Evolutionary conservation across 2,329 filamentous ascomycete genomes (phyloP).

Genomic region (Penicillium polonicum): DNA sequence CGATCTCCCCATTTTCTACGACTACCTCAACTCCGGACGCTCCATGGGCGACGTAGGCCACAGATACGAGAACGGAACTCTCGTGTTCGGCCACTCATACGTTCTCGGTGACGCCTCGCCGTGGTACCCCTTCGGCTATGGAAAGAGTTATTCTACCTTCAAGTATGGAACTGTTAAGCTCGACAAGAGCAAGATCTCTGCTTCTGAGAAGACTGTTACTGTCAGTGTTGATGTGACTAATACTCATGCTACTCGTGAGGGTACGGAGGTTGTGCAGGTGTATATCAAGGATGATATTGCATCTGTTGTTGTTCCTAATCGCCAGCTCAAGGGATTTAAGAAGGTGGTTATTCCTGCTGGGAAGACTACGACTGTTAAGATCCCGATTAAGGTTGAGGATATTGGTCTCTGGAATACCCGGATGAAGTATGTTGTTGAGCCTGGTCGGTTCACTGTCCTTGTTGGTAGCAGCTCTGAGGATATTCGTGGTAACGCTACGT

Average conservation of each 20-base stretch:
- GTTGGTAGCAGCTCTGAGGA: slow-evolving; percentile 55
- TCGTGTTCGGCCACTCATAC: slow-evolving; percentile 65
- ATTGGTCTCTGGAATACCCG: slow-evolving; percentile 57
- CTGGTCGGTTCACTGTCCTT: slow-evolving; percentile 63
- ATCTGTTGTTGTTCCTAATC: slow-evolving; percentile 64
- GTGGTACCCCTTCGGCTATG: slow-evolving; percentile 67
- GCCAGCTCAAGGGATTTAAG: slow-evolving; percentile 64
- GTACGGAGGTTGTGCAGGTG: slow-evolving; percentile 66
- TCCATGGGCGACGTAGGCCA: slow-evolving; percentile 54
- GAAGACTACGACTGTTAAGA: slow-evolving; percentile 54
- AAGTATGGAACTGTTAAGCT: slow-evolving; percentile 46
- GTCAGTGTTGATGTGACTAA: slow-evolving; percentile 64
- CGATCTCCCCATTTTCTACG: slow-evolving; percentile 68
- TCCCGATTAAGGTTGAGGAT: slow-evolving; percentile 53
- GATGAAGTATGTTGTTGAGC: slow-evolving; percentile 73
- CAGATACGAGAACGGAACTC: slow-evolving; percentile 57
- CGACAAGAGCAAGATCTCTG: slow-evolving; percentile 49
- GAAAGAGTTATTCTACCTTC: slow-evolving; percentile 65
- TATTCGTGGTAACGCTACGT: slow-evolving; percentile 35
- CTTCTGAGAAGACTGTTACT: slow-evolving; percentile 53
- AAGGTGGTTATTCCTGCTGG: slow-evolving; percentile 63
- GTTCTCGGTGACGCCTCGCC: slow-evolving; percentile 60
- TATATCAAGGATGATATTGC: slow-evolving; percentile 64
- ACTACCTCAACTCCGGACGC: slow-evolving; percentile 68
- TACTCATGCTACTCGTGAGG: slow-evolving; percentile 52